Conservation (phyloP, 768 basidiomycete genomes). For the Suillus hirtellus region DNA sequence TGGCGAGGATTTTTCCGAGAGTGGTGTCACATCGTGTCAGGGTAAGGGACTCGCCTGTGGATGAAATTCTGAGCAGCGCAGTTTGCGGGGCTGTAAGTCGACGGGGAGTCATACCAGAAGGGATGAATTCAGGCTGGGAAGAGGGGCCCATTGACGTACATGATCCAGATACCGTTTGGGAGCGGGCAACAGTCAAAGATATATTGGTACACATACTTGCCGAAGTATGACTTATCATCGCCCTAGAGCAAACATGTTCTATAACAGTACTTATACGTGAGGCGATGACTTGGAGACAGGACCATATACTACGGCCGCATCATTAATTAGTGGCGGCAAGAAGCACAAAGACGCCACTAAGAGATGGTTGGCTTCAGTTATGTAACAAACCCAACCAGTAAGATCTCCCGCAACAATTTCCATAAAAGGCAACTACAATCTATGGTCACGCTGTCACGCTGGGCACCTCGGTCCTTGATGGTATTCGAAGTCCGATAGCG, state of each 20-base stretch:
- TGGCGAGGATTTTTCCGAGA: slow-evolving; percentile 71
- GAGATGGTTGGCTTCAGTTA: not conserved
- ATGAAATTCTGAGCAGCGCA: slow-evolving; percentile 67
- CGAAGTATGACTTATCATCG: slow-evolving; percentile 39
- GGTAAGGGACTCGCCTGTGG: slow-evolving; percentile 66
- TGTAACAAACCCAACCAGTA: too few relatives aligned
- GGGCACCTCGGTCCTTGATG: too few relatives aligned
- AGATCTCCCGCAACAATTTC: too few relatives aligned
- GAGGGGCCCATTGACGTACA: not conserved
- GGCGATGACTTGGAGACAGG: slow-evolving; percentile 1
- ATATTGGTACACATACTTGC: slow-evolving; percentile 60
- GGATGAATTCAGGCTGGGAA: slow-evolving; percentile 14
- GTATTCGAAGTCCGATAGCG: too few relatives aligned
- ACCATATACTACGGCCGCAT: not conserved
- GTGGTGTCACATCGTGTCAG: slow-evolving; percentile 75
- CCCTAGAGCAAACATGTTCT: not conserved
- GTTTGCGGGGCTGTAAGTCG: slow-evolving; percentile 51
- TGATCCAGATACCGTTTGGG: slow-evolving; percentile 31
- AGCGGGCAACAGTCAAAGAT: slow-evolving; percentile 59
- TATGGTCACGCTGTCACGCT: too few relatives aligned
- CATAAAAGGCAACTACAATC: too few relatives aligned
- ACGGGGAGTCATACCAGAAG: slow-evolving; percentile 16
- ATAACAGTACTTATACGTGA: not conserved
- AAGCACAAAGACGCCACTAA: not conserved
- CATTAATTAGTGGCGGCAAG: not conserved